Evolutionary conservation across 176 grass and related monocot species (phyloP).

Genomic region (Rhynchospora breviuscula): DNA sequence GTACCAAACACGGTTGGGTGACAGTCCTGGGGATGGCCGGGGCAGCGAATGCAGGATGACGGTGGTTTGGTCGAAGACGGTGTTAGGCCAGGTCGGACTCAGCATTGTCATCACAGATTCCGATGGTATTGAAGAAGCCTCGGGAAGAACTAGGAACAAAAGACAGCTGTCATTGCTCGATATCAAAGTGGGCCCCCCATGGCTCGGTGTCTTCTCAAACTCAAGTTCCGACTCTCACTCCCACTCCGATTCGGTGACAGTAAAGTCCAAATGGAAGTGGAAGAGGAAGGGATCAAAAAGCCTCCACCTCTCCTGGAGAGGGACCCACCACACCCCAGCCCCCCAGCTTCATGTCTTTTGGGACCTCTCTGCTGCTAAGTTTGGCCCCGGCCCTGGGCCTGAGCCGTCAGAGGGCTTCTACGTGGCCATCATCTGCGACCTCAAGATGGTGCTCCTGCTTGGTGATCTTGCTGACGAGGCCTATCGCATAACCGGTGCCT

Average conservation of each 20-base stretch:
- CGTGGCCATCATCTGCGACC: conserved; percentile 44
- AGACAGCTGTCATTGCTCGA: conserved; percentile 55
- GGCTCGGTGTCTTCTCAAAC: conserved; percentile 34
- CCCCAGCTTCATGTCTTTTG: conserved; percentile 53
- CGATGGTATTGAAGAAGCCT: conserved; percentile 38
- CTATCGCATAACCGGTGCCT: conserved; percentile 45
- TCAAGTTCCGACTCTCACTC: not conserved
- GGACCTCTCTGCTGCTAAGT: conserved; percentile 57
- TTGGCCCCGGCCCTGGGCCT: conserved; percentile 36
- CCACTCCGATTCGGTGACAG: not conserved
- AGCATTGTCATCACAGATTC: conserved; percentile 51
- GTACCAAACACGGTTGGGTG: conserved; percentile 37
- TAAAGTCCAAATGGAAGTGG: not conserved
- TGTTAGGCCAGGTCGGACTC: conserved; percentile 56
- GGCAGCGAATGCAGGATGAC: conserved; percentile 51
- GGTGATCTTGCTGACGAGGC: conserved; percentile 71
- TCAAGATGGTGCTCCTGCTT: conserved; percentile 60
- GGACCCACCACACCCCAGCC: conserved; percentile 31
- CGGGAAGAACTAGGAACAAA: not conserved
- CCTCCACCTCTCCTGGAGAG: conserved; percentile 32
- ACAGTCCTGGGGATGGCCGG: not conserved
- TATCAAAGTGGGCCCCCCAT: conserved; percentile 60
- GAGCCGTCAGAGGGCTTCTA: conserved; percentile 65
- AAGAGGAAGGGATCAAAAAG: conserved; percentile 63
- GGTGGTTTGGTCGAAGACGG: conserved; percentile 64